phyloP scores from a whole-genome alignment of 1,284 basidiomycete genomes.

The Peniophora sp. region DNA sequence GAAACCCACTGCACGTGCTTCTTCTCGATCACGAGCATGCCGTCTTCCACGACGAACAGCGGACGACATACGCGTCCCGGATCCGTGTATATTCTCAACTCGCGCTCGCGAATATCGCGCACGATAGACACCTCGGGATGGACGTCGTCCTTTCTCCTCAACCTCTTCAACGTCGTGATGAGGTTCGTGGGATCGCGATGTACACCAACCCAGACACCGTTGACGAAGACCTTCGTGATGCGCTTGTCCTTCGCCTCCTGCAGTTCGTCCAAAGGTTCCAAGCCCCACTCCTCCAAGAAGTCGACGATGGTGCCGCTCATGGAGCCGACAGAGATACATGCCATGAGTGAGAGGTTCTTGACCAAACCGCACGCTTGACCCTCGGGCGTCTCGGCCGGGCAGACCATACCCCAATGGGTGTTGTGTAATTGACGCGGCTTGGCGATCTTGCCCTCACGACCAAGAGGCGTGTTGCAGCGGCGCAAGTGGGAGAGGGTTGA shows the following conservation, averaged over 20 bases:
- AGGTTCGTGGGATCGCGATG: slow-evolving; percentile 92
- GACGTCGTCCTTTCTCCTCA: slow-evolving; percentile 93
- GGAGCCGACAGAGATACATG: slow-evolving; percentile 96
- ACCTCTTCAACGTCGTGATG: slow-evolving; percentile 87
- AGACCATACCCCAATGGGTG: slow-evolving; percentile 99
- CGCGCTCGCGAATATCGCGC: slow-evolving; percentile 93
- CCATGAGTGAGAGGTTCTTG: slow-evolving; percentile 97
- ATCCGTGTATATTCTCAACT: slow-evolving; percentile 93
- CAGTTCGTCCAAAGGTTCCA: slow-evolving; percentile 89
- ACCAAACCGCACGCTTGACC: slow-evolving; percentile 98
- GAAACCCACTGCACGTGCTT: slow-evolving; percentile 77
- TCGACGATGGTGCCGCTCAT: slow-evolving; percentile 95
- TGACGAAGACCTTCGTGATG: slow-evolving; percentile 97
- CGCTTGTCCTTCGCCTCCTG: slow-evolving; percentile 68
- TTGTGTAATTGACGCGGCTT: slow-evolving; percentile 99
- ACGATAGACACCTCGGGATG: slow-evolving; percentile 95
- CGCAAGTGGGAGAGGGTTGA: slow-evolving; percentile 97
- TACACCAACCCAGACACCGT: slow-evolving; percentile 99
- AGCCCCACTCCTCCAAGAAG: slow-evolving; percentile 97
- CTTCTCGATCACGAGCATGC: slow-evolving; percentile 78
- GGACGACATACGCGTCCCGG: slow-evolving; percentile 95
- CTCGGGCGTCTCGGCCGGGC: slow-evolving; percentile 98
- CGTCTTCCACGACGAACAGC: slow-evolving; percentile 93
- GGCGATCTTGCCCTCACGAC: slow-evolving; percentile 97
- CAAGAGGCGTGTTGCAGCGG: slow-evolving; percentile 96